Conservation (phyloP, 176 grass and related monocot genomes). For the Carex cristatella region DNA sequence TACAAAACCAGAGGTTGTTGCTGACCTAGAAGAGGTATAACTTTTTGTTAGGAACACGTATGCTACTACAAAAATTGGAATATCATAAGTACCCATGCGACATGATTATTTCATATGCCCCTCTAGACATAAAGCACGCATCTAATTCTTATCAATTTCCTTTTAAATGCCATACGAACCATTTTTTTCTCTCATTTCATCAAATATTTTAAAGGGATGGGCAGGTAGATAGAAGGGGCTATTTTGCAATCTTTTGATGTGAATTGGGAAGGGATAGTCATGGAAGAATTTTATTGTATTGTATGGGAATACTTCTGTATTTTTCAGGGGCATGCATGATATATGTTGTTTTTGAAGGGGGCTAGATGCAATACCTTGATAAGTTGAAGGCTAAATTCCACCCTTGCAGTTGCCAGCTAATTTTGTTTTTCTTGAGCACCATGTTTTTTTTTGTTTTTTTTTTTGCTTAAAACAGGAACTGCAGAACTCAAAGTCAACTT, state of each 20-base stretch:
- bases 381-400: neutral
- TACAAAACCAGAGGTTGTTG: conserved; percentile 68
- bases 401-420: neutral
- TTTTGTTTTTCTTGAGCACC: neutral
- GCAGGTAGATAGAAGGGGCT: neutral
- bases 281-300: neutral
- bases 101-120: neutral
- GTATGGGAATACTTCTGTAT: neutral
- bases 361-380: neutral
- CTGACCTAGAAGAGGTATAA: conserved; percentile 85
- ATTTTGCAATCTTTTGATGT: neutral
- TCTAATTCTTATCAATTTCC: neutral
- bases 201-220: conserved; percentile 5
- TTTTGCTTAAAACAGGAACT: conserved; percentile 60
- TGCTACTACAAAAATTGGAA: neutral
- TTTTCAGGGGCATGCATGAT: neutral
- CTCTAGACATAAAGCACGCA: neutral
- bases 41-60: neutral
- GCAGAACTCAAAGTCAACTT: conserved; percentile 80
- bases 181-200: neutral
- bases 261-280: neutral
- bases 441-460: conserved; percentile 29
- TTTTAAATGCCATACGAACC: neutral
- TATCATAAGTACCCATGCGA: neutral
- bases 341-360: neutral